Conservation (phyloP, 1,284 basidiomycete genomes). For the Ustilago shanxiensis region DNA sequence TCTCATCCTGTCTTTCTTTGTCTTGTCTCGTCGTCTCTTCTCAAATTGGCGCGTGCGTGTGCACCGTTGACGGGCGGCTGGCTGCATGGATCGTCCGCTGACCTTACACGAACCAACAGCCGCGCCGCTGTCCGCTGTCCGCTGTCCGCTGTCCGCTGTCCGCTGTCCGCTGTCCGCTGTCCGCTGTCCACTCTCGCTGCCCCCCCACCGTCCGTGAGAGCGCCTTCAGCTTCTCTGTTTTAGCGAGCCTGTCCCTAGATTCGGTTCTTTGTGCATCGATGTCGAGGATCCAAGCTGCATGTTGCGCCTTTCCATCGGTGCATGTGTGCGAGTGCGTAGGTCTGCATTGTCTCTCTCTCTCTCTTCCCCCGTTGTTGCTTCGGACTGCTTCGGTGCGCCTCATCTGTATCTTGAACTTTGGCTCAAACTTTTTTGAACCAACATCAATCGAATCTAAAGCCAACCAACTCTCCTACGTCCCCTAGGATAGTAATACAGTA, state of each 20-base stretch:
- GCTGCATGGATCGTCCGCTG: slow-evolving; percentile 27
- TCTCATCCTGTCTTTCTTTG: not conserved
- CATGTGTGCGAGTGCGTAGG: slow-evolving; percentile 3
- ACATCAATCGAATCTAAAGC: slow-evolving; percentile 7
- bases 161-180: too few relatives aligned
- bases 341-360: not conserved
- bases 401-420: slow-evolving; percentile 1
- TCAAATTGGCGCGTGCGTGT: slow-evolving; percentile 1
- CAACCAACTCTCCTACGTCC: not conserved
- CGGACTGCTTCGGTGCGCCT: slow-evolving; percentile 31
- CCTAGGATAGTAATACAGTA: too few relatives aligned
- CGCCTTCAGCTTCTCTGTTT: too few relatives aligned
- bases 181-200: too few relatives aligned
- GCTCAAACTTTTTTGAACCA: slow-evolving; percentile 1
- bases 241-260: slow-evolving; percentile 3
- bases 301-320: slow-evolving; percentile 13
- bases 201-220: too few relatives aligned
- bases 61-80: not conserved
- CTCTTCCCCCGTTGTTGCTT: slow-evolving; percentile 6
- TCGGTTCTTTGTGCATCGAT: slow-evolving; percentile 3
- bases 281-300: not conserved
- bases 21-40: too few relatives aligned
- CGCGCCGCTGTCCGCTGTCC: too few relatives aligned
- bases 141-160: too few relatives aligned
- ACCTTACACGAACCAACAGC: not conserved